Evolutionary conservation across 257 asterid genomes (phyloP).

Genomic region (Lantana camara): DNA sequence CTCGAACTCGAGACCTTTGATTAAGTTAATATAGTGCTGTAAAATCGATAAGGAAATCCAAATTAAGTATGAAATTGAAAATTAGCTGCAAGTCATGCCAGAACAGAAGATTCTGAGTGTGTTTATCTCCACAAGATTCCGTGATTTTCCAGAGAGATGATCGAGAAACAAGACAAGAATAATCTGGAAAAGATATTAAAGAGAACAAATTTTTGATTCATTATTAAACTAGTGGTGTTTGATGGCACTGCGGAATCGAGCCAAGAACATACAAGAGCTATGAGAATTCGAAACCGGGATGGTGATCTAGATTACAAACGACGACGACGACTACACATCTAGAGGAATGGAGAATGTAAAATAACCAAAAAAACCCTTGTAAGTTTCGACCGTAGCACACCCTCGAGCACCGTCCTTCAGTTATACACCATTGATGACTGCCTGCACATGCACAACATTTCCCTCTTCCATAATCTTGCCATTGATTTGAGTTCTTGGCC

Average conservation of each 20-base stretch:
- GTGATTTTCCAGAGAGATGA: neutral
- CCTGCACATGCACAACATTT: conserved; percentile 40
- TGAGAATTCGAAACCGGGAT: conserved; percentile 17
- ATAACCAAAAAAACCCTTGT: neutral
- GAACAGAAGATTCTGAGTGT: too few relatives aligned
- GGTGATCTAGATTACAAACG: conserved; percentile 25
- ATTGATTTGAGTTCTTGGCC: conserved; percentile 54
- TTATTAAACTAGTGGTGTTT: conserved; percentile 13
- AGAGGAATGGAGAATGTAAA: conserved; percentile 1
- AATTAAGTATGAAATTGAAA: too few relatives aligned
- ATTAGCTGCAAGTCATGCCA: neutral
- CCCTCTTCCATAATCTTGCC: conserved; percentile 54
- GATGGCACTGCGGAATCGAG: conserved; percentile 19
- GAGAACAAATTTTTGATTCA: conserved; percentile 5
- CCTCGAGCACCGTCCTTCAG: neutral
- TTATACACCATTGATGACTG: conserved; percentile 38
- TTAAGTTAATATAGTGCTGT: too few relatives aligned
- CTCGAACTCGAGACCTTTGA: too few relatives aligned
- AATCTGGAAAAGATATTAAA: too few relatives aligned
- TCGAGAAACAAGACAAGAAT: too few relatives aligned
- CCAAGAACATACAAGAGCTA: conserved; percentile 13
- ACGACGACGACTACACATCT: conserved; percentile 18
- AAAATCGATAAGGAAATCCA: too few relatives aligned
- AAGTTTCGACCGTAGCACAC: conserved; percentile 4
- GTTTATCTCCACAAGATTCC: neutral